Percentiles rank a stretch among this genome's conserved stretches.
Evolutionary conservation across 169 alveolate genomes (phyloP).

Genomic region (Amoebophrya sp.): DNA sequence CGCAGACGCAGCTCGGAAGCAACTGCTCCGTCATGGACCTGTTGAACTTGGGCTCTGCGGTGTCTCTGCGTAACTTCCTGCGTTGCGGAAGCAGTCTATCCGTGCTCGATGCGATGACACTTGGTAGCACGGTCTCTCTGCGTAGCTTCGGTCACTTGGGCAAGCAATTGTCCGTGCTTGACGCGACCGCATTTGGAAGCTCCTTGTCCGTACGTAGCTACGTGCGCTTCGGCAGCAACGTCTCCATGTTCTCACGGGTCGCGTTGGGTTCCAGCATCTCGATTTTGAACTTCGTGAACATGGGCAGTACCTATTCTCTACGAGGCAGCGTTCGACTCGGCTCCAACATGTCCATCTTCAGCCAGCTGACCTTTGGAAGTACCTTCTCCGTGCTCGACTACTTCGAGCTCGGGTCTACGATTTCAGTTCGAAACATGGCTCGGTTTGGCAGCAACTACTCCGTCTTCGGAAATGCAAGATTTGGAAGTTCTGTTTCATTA

Average conservation of each 20-base stretch:
- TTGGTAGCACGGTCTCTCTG: conserved; percentile 11
- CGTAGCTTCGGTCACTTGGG: conserved; percentile 22
- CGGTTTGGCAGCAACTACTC: conserved; percentile 24
- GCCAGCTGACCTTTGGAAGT: not conserved
- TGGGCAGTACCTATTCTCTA: not conserved
- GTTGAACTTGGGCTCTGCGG: not conserved
- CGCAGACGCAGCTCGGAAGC: not conserved
- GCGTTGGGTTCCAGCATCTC: not conserved
- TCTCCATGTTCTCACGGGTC: not conserved
- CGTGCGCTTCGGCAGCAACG: not conserved
- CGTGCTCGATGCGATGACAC: not conserved
- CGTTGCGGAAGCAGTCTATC: not conserved
- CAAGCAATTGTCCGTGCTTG: not conserved
- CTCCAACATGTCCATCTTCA: not conserved
- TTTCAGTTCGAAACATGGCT: conserved; percentile 19
- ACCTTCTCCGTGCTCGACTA: conserved; percentile 15
- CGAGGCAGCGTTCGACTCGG: not conserved
- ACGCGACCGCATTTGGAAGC: not conserved
- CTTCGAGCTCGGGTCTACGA: not conserved
- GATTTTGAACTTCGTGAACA: not conserved
- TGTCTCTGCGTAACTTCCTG: not conserved
- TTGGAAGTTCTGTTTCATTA: not conserved
- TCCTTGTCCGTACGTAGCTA: conserved; percentile 13
- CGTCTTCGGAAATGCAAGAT: not conserved
- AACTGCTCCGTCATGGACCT: not conserved